phyloP scores from a whole-genome alignment of 78 protist genomes.

The Dictyostelium brefeldianum region DNA sequence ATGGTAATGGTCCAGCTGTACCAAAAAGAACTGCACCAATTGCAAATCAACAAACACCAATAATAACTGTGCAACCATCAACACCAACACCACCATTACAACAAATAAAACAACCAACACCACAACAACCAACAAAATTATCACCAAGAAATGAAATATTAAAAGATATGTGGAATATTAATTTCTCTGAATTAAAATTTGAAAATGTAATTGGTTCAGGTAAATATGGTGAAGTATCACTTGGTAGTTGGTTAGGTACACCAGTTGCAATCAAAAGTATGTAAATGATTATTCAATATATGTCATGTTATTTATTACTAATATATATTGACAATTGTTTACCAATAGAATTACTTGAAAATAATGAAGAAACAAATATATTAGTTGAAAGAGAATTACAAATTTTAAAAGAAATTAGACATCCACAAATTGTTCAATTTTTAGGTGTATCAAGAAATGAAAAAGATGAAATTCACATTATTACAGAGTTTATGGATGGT shows the following conservation, averaged over 20 bases:
- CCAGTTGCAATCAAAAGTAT: slow-evolving; percentile 78
- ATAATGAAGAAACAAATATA: slow-evolving; percentile 32
- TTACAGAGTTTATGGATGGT: slow-evolving; percentile 82
- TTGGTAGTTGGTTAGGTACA: slow-evolving; percentile 69
- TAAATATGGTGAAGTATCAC: slow-evolving; percentile 67
- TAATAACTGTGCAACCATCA: not conserved
- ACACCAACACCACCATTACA: not conserved
- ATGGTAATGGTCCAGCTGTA: not conserved
- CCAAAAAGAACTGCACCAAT: not conserved
- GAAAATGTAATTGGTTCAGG: slow-evolving; percentile 76
- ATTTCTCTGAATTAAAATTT: slow-evolving; percentile 39
- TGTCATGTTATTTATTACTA: not conserved
- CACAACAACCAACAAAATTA: slow-evolving; percentile 10
- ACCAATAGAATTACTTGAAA: slow-evolving; percentile 32
- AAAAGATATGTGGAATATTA: slow-evolving; percentile 64
- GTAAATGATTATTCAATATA: not conserved
- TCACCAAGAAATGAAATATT: slow-evolving; percentile 26
- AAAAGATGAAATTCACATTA: slow-evolving; percentile 59
- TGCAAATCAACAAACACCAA: not conserved
- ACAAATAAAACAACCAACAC: not conserved
- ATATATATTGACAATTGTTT: not conserved
- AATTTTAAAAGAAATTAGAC: slow-evolving; percentile 63
- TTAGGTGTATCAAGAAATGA: slow-evolving; percentile 30
- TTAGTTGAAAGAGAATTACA: slow-evolving; percentile 61
- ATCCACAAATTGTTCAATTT: slow-evolving; percentile 70